Base-by-base conservation (phyloP, 768 basidiomycete species). In the Boletus sp. region DNA sequence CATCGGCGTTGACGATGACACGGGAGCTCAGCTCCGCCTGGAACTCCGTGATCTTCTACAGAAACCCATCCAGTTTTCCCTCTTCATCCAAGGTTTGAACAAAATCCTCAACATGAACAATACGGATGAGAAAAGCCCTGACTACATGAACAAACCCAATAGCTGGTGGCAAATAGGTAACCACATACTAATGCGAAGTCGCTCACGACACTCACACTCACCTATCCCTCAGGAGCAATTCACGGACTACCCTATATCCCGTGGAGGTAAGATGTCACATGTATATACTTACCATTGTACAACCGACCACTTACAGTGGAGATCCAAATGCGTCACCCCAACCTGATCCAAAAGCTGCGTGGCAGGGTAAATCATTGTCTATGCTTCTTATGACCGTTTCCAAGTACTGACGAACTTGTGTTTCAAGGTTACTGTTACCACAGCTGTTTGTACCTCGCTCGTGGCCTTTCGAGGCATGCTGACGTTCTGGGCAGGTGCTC, bases 101-200 rank as follows among this genome's bases (percentile, higher is more conserved):
- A 59, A 45, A 1, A 14, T 65, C 49, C 24, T 28, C 2, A n/a
- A 42, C 12, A 54, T 59, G 64, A 52, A 5, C 9, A 53, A 33
- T 35, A 15, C 33, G 4, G 3, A 40, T 6, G 18, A 55, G 1
- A 14, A 50, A 4, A 53, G 50, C 39, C 47, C 61, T 18, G 28
- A 55, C 24, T 63, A 46, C 32, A 15, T 55, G 3, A 47, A 64
- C 6, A 64, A 62, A 0, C 64, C 64, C 14, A 65, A 65, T 47
- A 58, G 64, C 18, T 64, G 56, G 56, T 65, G 60, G 64, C 64
- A 66, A 35, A 58, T 65, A 0, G 60, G 64, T 66, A 47, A 45
- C 50, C 2, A 9, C 10, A 33, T 39, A 2, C 17, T 29, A 10
- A 29, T 2, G 8, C 10, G 7, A 20, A 10, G 30, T n/a, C 10